A percentile compares a stretch with the other conserved stretches of the same genome.
Evolutionary conservation across 306 rosid species (phyloP).

Genomic region (Arachis hypogaea): DNA sequence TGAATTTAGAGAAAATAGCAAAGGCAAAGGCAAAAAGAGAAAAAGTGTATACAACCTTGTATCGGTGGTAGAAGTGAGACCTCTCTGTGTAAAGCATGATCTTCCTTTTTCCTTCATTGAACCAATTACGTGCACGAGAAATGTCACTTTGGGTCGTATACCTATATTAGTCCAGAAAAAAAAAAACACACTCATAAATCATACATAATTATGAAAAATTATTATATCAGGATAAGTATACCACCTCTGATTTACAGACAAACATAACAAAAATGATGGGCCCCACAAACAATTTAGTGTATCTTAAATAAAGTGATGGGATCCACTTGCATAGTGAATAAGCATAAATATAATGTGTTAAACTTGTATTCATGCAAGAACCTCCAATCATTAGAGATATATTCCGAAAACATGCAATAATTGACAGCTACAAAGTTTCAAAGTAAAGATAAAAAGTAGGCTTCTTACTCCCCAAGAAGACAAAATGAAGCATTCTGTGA

Average conservation of each 20-base stretch:
- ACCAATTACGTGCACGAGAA: slow-evolving; percentile 84
- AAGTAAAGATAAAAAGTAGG: slow-evolving; percentile 15
- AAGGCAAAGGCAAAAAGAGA: not conserved
- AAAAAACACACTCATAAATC: slow-evolving; percentile 13
- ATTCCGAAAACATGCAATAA: not conserved
- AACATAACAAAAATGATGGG: too few relatives aligned
- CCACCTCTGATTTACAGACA: too few relatives aligned
- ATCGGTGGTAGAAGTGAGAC: slow-evolving; percentile 90
- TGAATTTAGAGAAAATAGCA: slow-evolving; percentile 11
- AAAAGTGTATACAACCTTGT: slow-evolving; percentile 58
- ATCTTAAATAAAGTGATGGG: too few relatives aligned
- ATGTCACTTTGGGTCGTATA: slow-evolving; percentile 80
- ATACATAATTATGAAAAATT: not conserved
- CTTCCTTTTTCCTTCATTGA: slow-evolving; percentile 75
- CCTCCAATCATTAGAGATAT: slow-evolving; percentile 4
- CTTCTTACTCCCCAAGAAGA: slow-evolving; percentile 89
- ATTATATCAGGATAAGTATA: too few relatives aligned
- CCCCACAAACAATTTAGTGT: too few relatives aligned
- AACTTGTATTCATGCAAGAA: too few relatives aligned
- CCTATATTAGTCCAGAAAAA: slow-evolving; percentile 50
- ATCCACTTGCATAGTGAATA: too few relatives aligned
- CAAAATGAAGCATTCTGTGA: slow-evolving; percentile 85
- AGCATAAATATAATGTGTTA: too few relatives aligned
- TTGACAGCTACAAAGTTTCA: not conserved
- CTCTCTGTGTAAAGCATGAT: slow-evolving; percentile 94